Conservation (phyloP, 225 moss, liverwort and hornwort species). For the Antitrichia curtipendula region DNA sequence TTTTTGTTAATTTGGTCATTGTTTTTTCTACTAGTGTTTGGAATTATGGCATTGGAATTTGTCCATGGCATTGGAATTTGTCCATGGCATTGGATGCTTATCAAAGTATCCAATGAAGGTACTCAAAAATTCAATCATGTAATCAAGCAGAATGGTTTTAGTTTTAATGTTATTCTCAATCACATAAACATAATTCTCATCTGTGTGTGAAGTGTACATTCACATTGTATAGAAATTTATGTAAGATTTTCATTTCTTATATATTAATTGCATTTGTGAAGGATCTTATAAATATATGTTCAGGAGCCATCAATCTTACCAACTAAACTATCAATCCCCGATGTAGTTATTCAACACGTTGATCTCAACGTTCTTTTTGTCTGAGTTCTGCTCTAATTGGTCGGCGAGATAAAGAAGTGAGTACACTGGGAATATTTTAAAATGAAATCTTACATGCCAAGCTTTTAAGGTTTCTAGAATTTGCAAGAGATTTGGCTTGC, state of each 20-base stretch:
- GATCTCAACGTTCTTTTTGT: no score
- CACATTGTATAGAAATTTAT: background rate
- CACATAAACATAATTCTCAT: background rate
- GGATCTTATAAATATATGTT: background rate
- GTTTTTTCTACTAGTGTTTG: no score
- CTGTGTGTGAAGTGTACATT: background rate
- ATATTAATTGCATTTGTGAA: background rate
- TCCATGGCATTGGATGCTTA: constrained; percentile 67
- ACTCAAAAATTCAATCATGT: background rate
- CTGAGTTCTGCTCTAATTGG: no score
- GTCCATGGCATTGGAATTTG: constrained; percentile 89
- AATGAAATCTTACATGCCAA: no score
- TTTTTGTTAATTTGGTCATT: no score
- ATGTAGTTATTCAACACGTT: no score
- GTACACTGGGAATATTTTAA: no score
- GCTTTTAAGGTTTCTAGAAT: no score
- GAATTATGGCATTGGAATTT: no score
- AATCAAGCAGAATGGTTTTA: background rate
- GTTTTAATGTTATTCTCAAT: background rate
- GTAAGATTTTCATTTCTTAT: background rate
- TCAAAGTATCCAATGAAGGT: constrained; percentile 95
- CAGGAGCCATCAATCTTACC: background rate
- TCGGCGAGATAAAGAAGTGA: no score
- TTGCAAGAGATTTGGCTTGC: no score
- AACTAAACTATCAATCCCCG: no score